Evolutionary conservation across 768 basidiomycete genomes (phyloP).

Genomic region (Boletus coccyginus): DNA sequence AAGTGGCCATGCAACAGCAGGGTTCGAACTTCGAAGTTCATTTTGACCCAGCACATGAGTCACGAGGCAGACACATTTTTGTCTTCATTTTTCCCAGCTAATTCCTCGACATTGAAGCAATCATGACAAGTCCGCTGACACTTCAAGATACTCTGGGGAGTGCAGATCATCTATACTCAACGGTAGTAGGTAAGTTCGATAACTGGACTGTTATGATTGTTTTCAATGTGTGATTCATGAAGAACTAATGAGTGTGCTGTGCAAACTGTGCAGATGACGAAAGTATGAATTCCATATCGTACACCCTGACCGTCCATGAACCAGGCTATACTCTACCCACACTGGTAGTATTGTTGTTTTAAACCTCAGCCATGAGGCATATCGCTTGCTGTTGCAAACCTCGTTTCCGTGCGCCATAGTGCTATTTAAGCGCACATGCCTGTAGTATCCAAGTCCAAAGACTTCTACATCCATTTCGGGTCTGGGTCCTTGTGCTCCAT

Average conservation of each 20-base stretch:
- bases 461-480: not conserved
- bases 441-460: not conserved
- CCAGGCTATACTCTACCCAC: conserved; percentile 1
- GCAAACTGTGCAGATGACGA: conserved; percentile 5
- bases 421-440: conserved; percentile 6
- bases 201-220: too few relatives aligned
- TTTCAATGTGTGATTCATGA: not conserved
- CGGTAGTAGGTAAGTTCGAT: not conserved
- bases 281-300: not conserved
- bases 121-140: too few relatives aligned
- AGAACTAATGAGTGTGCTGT: not conserved
- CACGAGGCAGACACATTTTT: not conserved
- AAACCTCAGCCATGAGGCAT: not conserved
- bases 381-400: not conserved
- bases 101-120: not conserved
- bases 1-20: conserved; percentile 4
- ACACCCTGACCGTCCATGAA: conserved; percentile 1
- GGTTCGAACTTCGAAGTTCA: too few relatives aligned
- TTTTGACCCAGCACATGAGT: not conserved
- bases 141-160: not conserved
- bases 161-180: not conserved
- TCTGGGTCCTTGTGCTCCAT: not conserved
- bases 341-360: not conserved
- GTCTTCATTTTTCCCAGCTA: not conserved
- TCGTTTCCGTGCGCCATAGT: not conserved